Evolutionary conservation across 768 basidiomycete genomes (phyloP), one percentile per base, ranked within the genome.

Genomic region (Wakefieldia striispora): DNA sequence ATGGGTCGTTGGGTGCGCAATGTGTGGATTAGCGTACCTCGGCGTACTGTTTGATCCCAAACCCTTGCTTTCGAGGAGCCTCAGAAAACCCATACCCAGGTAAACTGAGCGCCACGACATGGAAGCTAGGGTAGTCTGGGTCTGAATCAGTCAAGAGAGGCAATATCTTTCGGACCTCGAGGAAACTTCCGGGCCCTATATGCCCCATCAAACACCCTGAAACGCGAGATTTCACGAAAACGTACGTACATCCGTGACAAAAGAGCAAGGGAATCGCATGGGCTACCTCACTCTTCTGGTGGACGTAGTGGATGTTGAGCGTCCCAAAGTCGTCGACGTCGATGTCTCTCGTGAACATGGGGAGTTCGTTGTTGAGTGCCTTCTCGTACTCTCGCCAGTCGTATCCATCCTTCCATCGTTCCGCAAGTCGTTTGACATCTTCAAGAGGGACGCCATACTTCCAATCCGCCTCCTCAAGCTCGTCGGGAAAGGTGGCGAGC

Each of bases 31-130:
- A 12, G 49, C 45, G 21, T 38, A 78, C 83, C 67, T 85, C 80
- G 1, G 81, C 81, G 42, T 77, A 82, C 40, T 84, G 80, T n/a
- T 61, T 51, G 0, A 66, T 29, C 9, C 54, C 58, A 52, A 84
- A 85, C 0, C 82, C 81, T 50, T 71, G 72, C 59, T 76, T 77
- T 42, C 61, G 77, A 0, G 80, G 75, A 0, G 75, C 79, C 37
- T 81, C 74, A 0, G 83, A 84, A 63, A 83, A 85, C 0, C 81
- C 83, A 61, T 66, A 86, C 0, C 81, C 81, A 9, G 83, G 84
- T 14, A 85, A 56, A 55, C 82, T 78, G 31, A 75, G 53, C 0
- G 77, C 78, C 0, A 86, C 80, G 19, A 86, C 80, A 53, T 85
- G 81, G 60, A 86, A 86, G 43, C 74, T 78, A 2, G 82, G 83